Evolutionary conservation across 176 grass and related monocot species (phyloP), one percentile per base, ranked within the genome.

Genomic region (Oryza longistaminata): DNA sequence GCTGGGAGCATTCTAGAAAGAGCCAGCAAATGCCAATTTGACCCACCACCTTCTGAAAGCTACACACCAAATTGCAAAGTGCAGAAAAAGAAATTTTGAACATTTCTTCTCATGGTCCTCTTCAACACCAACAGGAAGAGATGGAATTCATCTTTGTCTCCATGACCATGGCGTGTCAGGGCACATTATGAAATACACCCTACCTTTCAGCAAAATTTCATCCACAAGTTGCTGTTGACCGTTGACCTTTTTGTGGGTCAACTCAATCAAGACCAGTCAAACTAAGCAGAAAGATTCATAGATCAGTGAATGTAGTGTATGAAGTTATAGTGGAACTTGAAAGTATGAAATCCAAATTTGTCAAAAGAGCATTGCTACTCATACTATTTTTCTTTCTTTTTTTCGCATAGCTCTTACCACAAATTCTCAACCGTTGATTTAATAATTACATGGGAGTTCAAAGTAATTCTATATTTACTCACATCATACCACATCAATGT

Each of bases 1-100:
- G 64, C 52, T 35, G 19, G 7, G 37, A 49, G 15, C 68, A 21
- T 86, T 86, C 44, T 61, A 61, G 55, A 61, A 61, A 62, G 21
- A 24, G 9, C 7, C 19, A 62, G 19, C 58, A 61, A 62, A 24
- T 9, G n/a, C 21, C 19, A 62, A 62, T 24, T 24, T 62, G 58
- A 62, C n/a, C 58, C 58, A 62, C 58, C 9, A 62, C 58, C 58
- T 61, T 61, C 17, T 61, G 55, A 61, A n/a, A 61, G 55, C 55
- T 61, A 21, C 55, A 61, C 55, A 61, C 12, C 55, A 61, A 61
- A 61, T 61, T 61, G 7, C 55, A 61, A n/a, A 61, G 0, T 9
- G 55, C 19, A 61, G 16, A 61, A 22, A 53, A 19, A 17, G 39
- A 61, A 8, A 6, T 22, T 61, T 22, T 61, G 2, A 61, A 61